A percentile compares a stretch with the other conserved stretches of the same genome.
These are phyloP conservation scores for Citrus cavaleriei DNA, from an alignment of 345 rosid genomes.

Conservation along the genomic window DNA sequence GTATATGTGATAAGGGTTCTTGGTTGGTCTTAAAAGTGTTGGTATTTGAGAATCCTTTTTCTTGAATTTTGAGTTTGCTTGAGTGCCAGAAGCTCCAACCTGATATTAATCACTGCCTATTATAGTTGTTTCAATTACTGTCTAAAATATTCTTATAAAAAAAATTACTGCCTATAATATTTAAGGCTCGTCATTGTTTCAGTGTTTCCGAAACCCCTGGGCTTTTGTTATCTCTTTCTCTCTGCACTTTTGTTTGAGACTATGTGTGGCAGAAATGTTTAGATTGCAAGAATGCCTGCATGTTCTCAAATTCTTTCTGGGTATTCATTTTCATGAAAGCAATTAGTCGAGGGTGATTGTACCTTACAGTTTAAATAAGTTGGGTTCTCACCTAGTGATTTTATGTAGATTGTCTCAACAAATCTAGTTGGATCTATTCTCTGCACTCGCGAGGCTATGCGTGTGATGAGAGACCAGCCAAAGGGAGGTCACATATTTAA, in stretches of 20 bases:
- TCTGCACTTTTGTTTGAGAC: neutral
- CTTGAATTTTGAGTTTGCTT: neutral
- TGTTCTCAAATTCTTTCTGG: neutral
- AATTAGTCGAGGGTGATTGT: neutral
- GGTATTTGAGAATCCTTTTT: neutral
- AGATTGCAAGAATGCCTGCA: neutral
- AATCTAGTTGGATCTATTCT: constrained; percentile 91
- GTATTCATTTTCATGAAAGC: neutral
- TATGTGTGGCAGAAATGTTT: neutral
- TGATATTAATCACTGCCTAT: neutral
- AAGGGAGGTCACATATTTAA: constrained; percentile 88
- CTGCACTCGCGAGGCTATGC: constrained; percentile 92
- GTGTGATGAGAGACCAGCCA: constrained; percentile 58
- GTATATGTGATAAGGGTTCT: constrained; percentile 25
- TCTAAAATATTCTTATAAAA: neutral
- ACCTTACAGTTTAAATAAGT: neutral
- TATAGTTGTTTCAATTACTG: neutral
- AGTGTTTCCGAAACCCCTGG: neutral
- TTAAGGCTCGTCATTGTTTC: neutral
- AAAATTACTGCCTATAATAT: neutral
- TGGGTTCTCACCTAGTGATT: neutral
- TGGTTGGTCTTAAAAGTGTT: neutral
- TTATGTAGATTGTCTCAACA: constrained; percentile 85
- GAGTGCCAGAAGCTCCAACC: neutral
- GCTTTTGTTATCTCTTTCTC: neutral